Conservation (phyloP, 768 basidiomycete species). For the Pulveroboletus sp. region DNA sequence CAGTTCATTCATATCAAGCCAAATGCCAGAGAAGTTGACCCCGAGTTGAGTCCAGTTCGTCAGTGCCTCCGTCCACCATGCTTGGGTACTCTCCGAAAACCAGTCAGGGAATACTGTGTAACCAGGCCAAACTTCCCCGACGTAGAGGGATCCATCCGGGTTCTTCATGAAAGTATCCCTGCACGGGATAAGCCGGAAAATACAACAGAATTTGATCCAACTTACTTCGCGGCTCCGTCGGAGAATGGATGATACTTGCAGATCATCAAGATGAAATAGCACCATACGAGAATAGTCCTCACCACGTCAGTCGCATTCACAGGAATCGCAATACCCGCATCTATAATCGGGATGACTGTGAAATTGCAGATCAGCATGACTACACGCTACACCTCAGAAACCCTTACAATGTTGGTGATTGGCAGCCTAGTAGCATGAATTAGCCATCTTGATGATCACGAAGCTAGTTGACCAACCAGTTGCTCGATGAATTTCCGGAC, state of each 20-base stretch:
- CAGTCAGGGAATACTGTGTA: slow-evolving; percentile 70
- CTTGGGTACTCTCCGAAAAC: slow-evolving; percentile 52
- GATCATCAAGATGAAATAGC: neutral
- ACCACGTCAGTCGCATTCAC: slow-evolving; percentile 63
- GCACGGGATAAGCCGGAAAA: too few species aligned
- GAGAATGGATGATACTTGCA: slow-evolving; percentile 67
- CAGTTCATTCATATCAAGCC: slow-evolving; percentile 70
- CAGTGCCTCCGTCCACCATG: slow-evolving; percentile 54
- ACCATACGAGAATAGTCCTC: slow-evolving; percentile 21
- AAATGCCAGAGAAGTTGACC: slow-evolving; percentile 60
- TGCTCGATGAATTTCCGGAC: slow-evolving; percentile 52
- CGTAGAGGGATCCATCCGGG: slow-evolving; percentile 65
- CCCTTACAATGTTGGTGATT: slow-evolving; percentile 31
- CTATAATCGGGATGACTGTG: slow-evolving; percentile 70
- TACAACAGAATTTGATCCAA: neutral
- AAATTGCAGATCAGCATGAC: neutral
- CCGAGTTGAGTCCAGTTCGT: slow-evolving; percentile 51
- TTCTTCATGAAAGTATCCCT: too few species aligned
- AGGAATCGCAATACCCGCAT: slow-evolving; percentile 57
- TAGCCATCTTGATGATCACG: neutral
- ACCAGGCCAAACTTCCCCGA: slow-evolving; percentile 79
- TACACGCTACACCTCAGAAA: neutral
- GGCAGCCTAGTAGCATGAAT: slow-evolving; percentile 14
- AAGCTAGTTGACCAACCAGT: slow-evolving; percentile 43
- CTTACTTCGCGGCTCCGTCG: slow-evolving; percentile 58